A percentile compares a stretch with the other conserved stretches of the same genome.
Evolutionary conservation across 2,329 filamentous ascomycete genomes (phyloP).

Genomic region (Fusarium nematophilum): DNA sequence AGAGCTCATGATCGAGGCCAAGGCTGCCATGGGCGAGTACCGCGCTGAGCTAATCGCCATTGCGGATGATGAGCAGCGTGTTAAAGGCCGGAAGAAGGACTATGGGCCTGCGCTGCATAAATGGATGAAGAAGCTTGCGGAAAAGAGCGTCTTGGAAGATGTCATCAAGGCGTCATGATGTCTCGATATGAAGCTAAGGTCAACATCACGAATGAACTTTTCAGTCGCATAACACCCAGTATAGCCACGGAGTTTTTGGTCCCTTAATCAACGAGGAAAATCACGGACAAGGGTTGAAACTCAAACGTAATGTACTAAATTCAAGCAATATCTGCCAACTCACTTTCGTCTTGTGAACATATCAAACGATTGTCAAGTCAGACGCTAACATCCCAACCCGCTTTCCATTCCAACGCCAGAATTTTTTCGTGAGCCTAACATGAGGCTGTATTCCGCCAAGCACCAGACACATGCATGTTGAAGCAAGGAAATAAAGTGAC

Average conservation of each 20-base stretch:
- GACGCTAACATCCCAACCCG: slow-evolving; percentile 5
- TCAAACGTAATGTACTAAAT: slow-evolving; percentile 8
- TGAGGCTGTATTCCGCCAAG: neutral
- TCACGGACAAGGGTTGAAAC: neutral
- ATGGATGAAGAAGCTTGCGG: slow-evolving; percentile 77
- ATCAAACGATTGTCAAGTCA: slow-evolving; percentile 1
- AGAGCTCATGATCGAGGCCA: slow-evolving; percentile 55
- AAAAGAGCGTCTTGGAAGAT: slow-evolving; percentile 69
- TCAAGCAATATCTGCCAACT: slow-evolving; percentile 10
- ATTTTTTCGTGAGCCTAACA: neutral
- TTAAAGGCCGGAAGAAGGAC: slow-evolving; percentile 70
- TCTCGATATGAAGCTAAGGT: neutral
- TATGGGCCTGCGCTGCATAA: slow-evolving; percentile 75
- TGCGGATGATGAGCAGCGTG: slow-evolving; percentile 62
- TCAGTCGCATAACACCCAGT: neutral
- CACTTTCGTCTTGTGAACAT: slow-evolving; percentile 1
- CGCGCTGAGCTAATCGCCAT: slow-evolving; percentile 59
- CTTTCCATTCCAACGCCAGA: neutral
- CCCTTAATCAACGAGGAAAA: neutral
- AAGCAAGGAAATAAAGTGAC: slow-evolving; percentile 2
- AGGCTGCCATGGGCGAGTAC: slow-evolving; percentile 57
- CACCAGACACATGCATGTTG: slow-evolving; percentile 7
- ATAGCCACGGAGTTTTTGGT: neutral
- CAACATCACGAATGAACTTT: neutral
- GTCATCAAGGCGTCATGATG: slow-evolving; percentile 44